A percentile compares a stretch with the other conserved stretches of the same genome.
phyloP scores from a whole-genome alignment of 371 early-diverging fungal genomes.

The Basidiobolus meristosporus region DNA sequence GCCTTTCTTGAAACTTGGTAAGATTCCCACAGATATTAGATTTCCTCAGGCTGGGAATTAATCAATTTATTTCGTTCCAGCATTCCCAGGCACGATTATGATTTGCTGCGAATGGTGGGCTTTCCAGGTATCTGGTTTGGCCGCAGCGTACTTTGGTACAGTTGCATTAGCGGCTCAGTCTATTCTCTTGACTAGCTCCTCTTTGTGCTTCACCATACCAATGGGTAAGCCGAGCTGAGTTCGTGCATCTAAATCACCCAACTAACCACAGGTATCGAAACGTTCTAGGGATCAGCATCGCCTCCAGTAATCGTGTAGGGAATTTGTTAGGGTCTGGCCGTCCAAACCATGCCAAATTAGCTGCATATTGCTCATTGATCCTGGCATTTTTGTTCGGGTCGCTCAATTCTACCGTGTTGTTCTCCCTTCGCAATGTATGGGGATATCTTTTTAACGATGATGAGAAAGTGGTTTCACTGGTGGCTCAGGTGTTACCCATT shows the following conservation, averaged over 20 bases:
- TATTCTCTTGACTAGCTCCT: conserved; percentile 47
- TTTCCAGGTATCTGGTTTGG: conserved; percentile 53
- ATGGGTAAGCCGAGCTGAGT: conserved; percentile 26
- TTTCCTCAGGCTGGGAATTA: no score
- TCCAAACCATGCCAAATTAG: conserved; percentile 17
- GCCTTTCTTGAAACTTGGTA: conserved; percentile 44
- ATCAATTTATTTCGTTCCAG: no score
- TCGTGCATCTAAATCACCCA: neutral
- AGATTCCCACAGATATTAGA: neutral
- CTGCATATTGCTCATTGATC: conserved; percentile 19
- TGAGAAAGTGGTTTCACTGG: conserved; percentile 34
- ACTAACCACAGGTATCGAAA: neutral
- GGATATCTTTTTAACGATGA: conserved; percentile 44
- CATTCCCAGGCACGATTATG: conserved; percentile 42
- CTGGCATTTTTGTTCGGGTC: conserved; percentile 19
- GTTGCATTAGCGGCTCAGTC: conserved; percentile 69
- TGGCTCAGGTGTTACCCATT: conserved; percentile 49
- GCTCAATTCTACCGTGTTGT: conserved; percentile 15
- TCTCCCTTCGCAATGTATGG: conserved; percentile 9
- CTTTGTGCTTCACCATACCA: conserved; percentile 48
- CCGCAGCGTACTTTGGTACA: conserved; percentile 58
- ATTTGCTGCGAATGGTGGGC: conserved; percentile 58
- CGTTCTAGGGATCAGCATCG: conserved; percentile 30
- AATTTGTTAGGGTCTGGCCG: conserved; percentile 34
- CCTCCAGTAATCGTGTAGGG: conserved; percentile 66